These are phyloP conservation scores for Penicillium arizonense DNA, from an alignment of 495 filamentous ascomycete species.

Conservation along the genomic window DNA sequence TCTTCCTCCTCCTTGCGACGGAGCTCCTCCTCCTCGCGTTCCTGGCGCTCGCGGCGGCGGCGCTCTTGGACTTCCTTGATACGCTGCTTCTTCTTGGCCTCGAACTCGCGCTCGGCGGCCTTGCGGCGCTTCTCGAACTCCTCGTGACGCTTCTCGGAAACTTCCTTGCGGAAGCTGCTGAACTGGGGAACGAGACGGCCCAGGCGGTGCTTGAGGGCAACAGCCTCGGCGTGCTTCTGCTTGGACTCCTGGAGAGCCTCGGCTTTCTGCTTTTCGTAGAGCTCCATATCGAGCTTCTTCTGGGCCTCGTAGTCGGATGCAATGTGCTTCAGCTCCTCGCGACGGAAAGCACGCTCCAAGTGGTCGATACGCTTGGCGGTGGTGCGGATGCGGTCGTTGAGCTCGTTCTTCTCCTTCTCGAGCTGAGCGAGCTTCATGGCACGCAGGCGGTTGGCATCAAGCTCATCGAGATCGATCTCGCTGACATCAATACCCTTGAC, in stretches of 20 bases:
- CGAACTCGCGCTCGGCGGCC: conserved; percentile 83
- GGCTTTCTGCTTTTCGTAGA: conserved; percentile 74
- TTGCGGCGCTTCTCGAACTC: conserved; percentile 93
- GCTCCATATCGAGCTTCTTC: conserved; percentile 72
- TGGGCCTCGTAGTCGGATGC: conserved; percentile 82
- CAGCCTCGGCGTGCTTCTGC: conserved; percentile 83
- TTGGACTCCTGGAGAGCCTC: conserved; percentile 78
- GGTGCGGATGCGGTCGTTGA: conserved; percentile 83
- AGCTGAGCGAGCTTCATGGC: conserved; percentile 92
- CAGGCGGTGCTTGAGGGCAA: conserved; percentile 89
- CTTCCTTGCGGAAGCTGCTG: conserved; percentile 73
- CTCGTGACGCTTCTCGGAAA: conserved; percentile 83
- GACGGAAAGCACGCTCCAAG: conserved; percentile 92
- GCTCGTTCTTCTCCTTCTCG: conserved; percentile 94
- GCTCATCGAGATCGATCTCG: conserved; percentile 75
- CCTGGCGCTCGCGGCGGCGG: conserved; percentile 68
- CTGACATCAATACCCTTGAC: conserved; percentile 76
- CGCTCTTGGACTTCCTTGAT: conserved; percentile 79
- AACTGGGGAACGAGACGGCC: conserved; percentile 76
- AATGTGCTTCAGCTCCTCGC: conserved; percentile 91
- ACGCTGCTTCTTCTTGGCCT: conserved; percentile 83
- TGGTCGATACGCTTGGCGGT: conserved; percentile 97
- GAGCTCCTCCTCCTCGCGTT: conserved; percentile 79
- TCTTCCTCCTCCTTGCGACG: conserved; percentile 80
- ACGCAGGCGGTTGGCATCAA: conserved; percentile 86